Conservation (phyloP, 768 basidiomycete species). For the Clitopilus passeckerianus region DNA sequence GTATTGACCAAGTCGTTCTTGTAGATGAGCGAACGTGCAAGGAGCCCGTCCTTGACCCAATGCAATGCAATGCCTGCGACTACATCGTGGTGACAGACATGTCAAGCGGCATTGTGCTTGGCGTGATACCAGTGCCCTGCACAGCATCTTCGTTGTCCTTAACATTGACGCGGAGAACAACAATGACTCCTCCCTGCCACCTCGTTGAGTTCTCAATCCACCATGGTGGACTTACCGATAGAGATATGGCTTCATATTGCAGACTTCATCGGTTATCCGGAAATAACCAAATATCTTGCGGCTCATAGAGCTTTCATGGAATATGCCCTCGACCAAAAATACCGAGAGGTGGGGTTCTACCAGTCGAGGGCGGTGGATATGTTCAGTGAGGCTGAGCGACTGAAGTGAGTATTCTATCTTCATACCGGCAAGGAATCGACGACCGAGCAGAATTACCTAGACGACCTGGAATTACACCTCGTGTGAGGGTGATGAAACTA, state of each 20-base stretch:
- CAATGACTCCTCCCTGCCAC: too few relatives aligned
- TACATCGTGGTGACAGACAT: too few relatives aligned
- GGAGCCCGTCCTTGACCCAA: too few relatives aligned
- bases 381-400: constrained; percentile 12
- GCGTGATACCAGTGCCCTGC: too few relatives aligned
- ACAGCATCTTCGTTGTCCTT: too few relatives aligned
- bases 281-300: constrained; percentile 10
- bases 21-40: too few relatives aligned
- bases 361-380: constrained; percentile 14
- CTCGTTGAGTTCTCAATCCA: neutral
- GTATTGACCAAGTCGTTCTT: too few relatives aligned
- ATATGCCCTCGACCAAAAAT: constrained; percentile 17
- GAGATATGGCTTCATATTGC: constrained; percentile 19
- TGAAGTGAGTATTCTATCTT: constrained; percentile 15
- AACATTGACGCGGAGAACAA: too few relatives aligned
- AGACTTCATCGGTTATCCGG: constrained; percentile 9
- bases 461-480: constrained; percentile 10
- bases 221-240: constrained; percentile 7
- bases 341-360: constrained; percentile 19
- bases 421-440: neutral
- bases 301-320: constrained; percentile 17
- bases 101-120: too few relatives aligned
- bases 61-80: too few relatives aligned
- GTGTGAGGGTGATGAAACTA: constrained; percentile 19
- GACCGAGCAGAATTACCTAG: constrained; percentile 2